A percentile compares a stretch with the other conserved stretches of the same genome.
phyloP scores from a whole-genome alignment of 2,329 filamentous ascomycete species.

The Trichophyton mentagrophytes region DNA sequence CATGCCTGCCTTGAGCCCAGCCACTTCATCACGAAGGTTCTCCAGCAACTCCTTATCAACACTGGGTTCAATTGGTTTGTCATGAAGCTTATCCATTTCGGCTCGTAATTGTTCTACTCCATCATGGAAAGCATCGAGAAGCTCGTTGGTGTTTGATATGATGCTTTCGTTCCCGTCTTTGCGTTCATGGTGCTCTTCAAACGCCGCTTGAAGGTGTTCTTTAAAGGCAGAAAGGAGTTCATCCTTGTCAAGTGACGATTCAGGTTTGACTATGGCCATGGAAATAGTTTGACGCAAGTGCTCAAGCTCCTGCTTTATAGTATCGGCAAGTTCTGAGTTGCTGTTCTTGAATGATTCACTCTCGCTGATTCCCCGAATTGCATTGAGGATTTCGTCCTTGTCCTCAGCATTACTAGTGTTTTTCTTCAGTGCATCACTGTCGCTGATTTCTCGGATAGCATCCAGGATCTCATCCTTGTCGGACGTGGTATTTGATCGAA shows the following conservation, averaged over 20 bases:
- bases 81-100: slow-evolving; percentile 60
- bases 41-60: slow-evolving; percentile 84
- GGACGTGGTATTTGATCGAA: slow-evolving; percentile 40
- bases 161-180: slow-evolving; percentile 42
- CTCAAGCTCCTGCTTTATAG: slow-evolving; percentile 49
- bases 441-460: slow-evolving; percentile 40
- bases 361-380: slow-evolving; percentile 40
- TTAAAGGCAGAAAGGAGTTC: slow-evolving; percentile 48
- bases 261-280: slow-evolving; percentile 38
- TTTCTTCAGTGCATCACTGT: slow-evolving; percentile 28
- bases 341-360: slow-evolving; percentile 29
- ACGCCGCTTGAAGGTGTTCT: slow-evolving; percentile 33
- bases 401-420: slow-evolving; percentile 36
- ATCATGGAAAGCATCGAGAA: slow-evolving; percentile 50
- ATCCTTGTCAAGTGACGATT: slow-evolving; percentile 41
- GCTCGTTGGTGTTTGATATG: slow-evolving; percentile 42
- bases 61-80: slow-evolving; percentile 70
- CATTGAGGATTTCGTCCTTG: slow-evolving; percentile 51
- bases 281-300: slow-evolving; percentile 47
- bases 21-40: slow-evolving; percentile 69
- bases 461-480: slow-evolving; percentile 52
- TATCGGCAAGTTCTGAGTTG: slow-evolving; percentile 35
- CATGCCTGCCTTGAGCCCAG: slow-evolving; percentile 63
- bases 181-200: slow-evolving; percentile 41
- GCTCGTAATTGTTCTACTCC: slow-evolving; percentile 63